A percentile compares a stretch with the other conserved stretches of the same genome.
These are phyloP conservation scores for Pyricularia pennisetigena DNA, from an alignment of 2,329 filamentous ascomycete species.

Conservation along the genomic window DNA sequence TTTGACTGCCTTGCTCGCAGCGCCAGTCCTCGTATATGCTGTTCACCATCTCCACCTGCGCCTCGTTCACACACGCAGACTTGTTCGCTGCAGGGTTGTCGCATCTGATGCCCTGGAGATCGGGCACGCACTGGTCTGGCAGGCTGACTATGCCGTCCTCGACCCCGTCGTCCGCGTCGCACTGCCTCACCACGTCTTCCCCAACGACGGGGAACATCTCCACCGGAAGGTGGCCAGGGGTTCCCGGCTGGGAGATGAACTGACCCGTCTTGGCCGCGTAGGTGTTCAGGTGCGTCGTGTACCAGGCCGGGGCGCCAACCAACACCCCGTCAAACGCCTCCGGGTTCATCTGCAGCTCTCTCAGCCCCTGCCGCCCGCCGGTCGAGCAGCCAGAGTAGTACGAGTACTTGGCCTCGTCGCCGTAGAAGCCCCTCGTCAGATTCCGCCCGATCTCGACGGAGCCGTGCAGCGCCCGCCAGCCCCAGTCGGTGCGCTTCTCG, in stretches of 20 bases:
- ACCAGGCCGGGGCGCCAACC: slow-evolving; percentile 33
- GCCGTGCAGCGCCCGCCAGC: slow-evolving; percentile 1
- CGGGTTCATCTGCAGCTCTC: slow-evolving; percentile 41
- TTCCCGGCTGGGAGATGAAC: slow-evolving; percentile 32
- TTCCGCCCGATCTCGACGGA: slow-evolving; percentile 28
- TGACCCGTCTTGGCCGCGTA: slow-evolving; percentile 31
- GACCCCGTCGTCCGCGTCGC: slow-evolving; percentile 37
- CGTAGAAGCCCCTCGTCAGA: slow-evolving; percentile 37
- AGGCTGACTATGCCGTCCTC: slow-evolving; percentile 35
- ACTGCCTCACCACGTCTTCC: slow-evolving; percentile 31
- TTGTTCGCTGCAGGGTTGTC: slow-evolving; percentile 18
- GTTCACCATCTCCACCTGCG: slow-evolving; percentile 7
- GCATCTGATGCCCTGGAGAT: slow-evolving; percentile 29
- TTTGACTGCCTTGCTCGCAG: neutral
- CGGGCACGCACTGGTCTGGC: slow-evolving; percentile 27
- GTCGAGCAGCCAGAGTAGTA: slow-evolving; percentile 50
- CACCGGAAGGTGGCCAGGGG: slow-evolving; percentile 31
- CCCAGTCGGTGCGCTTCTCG: neutral
- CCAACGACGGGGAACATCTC: slow-evolving; percentile 33
- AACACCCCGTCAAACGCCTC: slow-evolving; percentile 48
- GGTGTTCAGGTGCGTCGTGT: slow-evolving; percentile 27
- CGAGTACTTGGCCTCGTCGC: slow-evolving; percentile 27
- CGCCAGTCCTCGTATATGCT: slow-evolving; percentile 8
- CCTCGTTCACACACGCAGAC: slow-evolving; percentile 10
- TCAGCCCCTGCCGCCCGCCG: slow-evolving; percentile 49